Evolutionary conservation across 140 eudicot genomes (phyloP).

Genomic region (Ambrosia hybrid): DNA sequence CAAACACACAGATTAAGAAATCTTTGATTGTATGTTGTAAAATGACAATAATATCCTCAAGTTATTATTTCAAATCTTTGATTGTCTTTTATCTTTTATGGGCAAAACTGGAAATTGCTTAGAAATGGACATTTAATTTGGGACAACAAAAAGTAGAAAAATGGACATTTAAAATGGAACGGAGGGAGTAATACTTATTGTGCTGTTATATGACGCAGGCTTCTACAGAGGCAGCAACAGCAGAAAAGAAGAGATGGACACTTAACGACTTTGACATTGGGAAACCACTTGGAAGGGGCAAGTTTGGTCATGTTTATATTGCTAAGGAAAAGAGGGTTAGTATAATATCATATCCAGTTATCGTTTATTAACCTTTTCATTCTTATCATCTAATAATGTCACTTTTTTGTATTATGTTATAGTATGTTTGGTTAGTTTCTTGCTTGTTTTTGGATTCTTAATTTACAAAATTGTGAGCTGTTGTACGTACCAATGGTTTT

Average conservation of each 20-base stretch:
- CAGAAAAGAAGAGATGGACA: slow-evolving; percentile 77
- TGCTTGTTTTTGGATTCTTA: neutral
- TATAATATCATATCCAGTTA: neutral
- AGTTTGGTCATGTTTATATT: slow-evolving; percentile 88
- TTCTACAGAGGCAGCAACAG: slow-evolving; percentile 53
- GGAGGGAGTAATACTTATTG: neutral
- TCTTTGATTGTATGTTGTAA: no score
- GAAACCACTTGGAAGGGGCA: slow-evolving; percentile 91
- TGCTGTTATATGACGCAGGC: slow-evolving; percentile 36
- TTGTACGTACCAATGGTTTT: neutral
- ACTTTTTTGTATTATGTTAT: neutral
- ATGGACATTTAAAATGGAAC: no score
- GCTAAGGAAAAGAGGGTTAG: slow-evolving; percentile 95
- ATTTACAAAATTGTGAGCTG: neutral
- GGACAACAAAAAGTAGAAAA: no score
- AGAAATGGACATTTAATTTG: no score
- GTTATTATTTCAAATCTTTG: no score
- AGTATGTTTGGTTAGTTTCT: neutral
- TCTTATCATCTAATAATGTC: neutral
- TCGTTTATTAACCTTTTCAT: neutral
- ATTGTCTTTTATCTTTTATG: no score
- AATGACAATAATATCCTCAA: no score
- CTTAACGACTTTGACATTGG: slow-evolving; percentile 84
- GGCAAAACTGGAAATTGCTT: no score
- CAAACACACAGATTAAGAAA: no score